phyloP scores from a whole-genome alignment of 2,329 filamentous ascomycete genomes.

The Aureobasidium uvarum region DNA sequence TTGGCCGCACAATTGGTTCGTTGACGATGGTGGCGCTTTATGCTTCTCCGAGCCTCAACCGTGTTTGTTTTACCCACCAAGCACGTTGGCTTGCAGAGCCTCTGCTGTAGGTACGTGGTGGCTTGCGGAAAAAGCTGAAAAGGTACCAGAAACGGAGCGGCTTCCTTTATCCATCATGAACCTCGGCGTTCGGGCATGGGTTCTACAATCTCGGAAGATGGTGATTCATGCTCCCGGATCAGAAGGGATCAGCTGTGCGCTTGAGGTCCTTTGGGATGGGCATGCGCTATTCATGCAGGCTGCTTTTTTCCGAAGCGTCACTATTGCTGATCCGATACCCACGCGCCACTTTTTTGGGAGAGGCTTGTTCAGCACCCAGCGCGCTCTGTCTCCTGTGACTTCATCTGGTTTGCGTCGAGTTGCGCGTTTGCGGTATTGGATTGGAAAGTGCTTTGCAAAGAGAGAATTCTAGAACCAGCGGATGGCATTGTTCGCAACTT shows the following conservation, averaged over 20 bases:
- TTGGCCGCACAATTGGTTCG: no score
- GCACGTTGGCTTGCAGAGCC: no score
- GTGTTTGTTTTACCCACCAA: no score
- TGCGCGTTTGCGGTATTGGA: neutral
- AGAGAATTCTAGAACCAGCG: neutral
- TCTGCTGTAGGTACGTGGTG: no score
- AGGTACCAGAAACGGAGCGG: no score
- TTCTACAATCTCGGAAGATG: no score
- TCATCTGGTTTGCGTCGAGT: neutral
- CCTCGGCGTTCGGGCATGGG: no score
- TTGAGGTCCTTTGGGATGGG: neutral
- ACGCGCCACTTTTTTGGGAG: neutral
- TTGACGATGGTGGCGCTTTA: no score
- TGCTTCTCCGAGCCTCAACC: no score
- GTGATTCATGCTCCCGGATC: no score
- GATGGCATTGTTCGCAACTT: neutral
- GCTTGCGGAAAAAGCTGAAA: no score
- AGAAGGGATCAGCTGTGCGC: neutral
- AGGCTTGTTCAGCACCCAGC: slow-evolving; percentile 3
- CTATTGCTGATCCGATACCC: neutral
- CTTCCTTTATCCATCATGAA: no score
- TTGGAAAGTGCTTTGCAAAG: neutral
- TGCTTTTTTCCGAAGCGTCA: slow-evolving; percentile 11
- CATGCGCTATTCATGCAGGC: neutral
- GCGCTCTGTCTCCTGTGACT: neutral